phyloP scores from a whole-genome alignment of 306 rosid species.

The Corylus avellana region DNA sequence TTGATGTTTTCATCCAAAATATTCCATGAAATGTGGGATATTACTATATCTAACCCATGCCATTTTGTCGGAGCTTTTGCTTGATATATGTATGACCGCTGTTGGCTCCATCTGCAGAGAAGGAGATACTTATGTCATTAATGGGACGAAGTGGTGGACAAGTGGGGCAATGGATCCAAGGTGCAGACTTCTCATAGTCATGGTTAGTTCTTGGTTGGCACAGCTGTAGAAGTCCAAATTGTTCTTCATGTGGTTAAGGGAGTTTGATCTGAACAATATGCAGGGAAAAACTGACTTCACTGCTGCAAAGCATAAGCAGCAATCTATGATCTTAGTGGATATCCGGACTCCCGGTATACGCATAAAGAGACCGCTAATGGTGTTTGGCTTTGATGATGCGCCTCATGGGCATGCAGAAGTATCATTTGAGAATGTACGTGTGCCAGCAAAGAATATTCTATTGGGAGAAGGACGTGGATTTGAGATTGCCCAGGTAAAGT shows the following conservation, averaged over 20 bases:
- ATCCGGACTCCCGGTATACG: conserved; percentile 77
- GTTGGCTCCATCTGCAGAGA: conserved; percentile 42
- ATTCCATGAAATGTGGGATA: background rate
- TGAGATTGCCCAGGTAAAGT: conserved; percentile 92
- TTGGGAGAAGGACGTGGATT: conserved; percentile 97
- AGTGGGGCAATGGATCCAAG: conserved; percentile 99
- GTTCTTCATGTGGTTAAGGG: conserved; percentile 18
- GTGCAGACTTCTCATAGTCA: conserved; percentile 82
- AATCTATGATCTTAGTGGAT: conserved; percentile 96
- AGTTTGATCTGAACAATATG: conserved; percentile 31
- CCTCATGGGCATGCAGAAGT: conserved; percentile 99
- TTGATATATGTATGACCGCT: background rate
- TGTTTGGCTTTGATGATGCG: conserved; percentile 96
- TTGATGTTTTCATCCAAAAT: background rate
- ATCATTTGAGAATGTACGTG: conserved; percentile 70
- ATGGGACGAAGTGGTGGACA: conserved; percentile 97
- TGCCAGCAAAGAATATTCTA: conserved; percentile 74
- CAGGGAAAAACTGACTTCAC: conserved; percentile 95
- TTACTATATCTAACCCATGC: background rate
- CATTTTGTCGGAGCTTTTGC: background rate
- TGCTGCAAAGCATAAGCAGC: conserved; percentile 83
- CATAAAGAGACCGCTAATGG: conserved; percentile 76
- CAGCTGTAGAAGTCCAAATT: conserved; percentile 9
- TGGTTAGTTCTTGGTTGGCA: conserved; percentile 63
- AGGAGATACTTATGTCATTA: conserved; percentile 81